Percentiles rank a stretch among this genome's conserved stretches.
Evolutionary conservation across 306 rosid genomes (phyloP).

Genomic region (Cicer pinnatifidum): DNA sequence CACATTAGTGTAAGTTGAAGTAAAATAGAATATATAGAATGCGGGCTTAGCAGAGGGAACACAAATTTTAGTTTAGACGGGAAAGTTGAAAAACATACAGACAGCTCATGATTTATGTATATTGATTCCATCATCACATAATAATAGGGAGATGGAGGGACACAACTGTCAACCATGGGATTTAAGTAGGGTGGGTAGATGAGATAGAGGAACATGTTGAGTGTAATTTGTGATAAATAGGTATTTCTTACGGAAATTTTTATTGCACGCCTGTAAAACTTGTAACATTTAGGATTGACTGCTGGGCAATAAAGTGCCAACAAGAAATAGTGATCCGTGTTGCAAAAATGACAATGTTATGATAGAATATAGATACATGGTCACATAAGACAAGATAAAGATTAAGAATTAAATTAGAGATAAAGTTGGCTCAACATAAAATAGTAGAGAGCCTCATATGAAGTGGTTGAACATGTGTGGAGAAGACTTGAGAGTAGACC

Average conservation of each 20-base stretch:
- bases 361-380: not conserved
- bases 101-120: not conserved
- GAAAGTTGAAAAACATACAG: slow-evolving; percentile 3
- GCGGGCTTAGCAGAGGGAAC: not conserved
- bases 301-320: slow-evolving; percentile 3
- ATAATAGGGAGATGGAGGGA: not conserved
- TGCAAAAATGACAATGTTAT: not conserved
- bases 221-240: not conserved
- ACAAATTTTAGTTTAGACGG: not conserved
- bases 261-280: not conserved
- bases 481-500: not conserved
- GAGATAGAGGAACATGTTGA: not conserved
- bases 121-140: not conserved
- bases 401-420: not conserved
- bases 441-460: not conserved
- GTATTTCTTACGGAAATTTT: not conserved
- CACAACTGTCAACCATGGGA: not conserved
- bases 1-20: not conserved
- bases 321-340: not conserved
- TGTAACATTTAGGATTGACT: not conserved
- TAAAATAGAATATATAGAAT: not conserved
- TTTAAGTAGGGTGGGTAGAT: not conserved
- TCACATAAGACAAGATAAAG: not conserved
- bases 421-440: not conserved
- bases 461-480: not conserved